Evolutionary conservation across 2,329 filamentous ascomycete genomes (phyloP).

Genomic region (Penicillium sp.): DNA sequence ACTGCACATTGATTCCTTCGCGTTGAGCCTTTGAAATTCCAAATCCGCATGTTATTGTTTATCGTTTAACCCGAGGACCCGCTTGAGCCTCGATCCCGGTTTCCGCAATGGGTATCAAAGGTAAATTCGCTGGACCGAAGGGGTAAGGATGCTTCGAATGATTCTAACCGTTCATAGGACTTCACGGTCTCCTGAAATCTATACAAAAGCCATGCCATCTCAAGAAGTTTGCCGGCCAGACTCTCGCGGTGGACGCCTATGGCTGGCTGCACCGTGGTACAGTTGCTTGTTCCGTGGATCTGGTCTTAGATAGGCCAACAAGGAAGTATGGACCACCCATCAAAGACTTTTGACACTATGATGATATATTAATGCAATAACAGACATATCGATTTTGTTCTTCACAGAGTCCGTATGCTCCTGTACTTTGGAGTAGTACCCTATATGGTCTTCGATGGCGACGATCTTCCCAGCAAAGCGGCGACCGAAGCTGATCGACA

Average conservation of each 20-base stretch:
- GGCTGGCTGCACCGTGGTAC: constrained; percentile 97
- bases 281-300: constrained; percentile 83
- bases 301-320: constrained; percentile 85
- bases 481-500: constrained; percentile 77
- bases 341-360: not conserved
- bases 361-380: not conserved
- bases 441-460: constrained; percentile 94
- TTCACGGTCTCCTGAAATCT: constrained; percentile 90
- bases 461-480: constrained; percentile 90
- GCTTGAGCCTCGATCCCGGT: constrained; percentile 26
- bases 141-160: not conserved
- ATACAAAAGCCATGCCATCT: constrained; percentile 88
- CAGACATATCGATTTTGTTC: constrained; percentile 86
- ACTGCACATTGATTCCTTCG: constrained; percentile 5
- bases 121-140: constrained; percentile 23
- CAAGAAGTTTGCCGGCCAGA: constrained; percentile 84
- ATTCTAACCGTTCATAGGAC: constrained; percentile 55
- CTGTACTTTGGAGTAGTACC: constrained; percentile 91
- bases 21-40: constrained; percentile 5
- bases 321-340: constrained; percentile 63
- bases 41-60: constrained; percentile 20
- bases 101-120: constrained; percentile 48
- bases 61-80: constrained; percentile 32
- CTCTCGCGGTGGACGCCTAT: constrained; percentile 93
- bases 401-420: constrained; percentile 91